Base-by-base conservation (phyloP, 768 basidiomycete genomes). In the Amanita muscaria region DNA sequence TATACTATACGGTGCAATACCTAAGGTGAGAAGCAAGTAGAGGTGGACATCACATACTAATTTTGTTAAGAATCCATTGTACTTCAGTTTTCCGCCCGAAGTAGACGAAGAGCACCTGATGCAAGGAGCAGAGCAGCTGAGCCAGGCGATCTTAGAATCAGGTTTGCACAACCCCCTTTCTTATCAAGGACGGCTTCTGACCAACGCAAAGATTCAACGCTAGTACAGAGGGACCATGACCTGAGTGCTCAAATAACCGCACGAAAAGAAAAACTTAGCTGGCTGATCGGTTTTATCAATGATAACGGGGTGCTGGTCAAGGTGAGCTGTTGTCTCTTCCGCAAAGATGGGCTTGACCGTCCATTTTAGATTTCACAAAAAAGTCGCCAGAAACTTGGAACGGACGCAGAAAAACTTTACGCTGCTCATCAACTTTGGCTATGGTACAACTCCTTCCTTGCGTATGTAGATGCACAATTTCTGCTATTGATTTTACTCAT, bases 271-370 rank as follows among this genome's bases (percentile, higher is more conserved):
- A 69, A 88, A 29, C 65, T 93, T 22, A 79, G 77, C 43, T 89
- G 87, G 73, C 69, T 97, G n/a, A 87, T 94, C 52, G 73, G 72
- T 19, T 94, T 91, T 59, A 86, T 96, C 55, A 87, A 90, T 35
- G 82, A 88, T 42, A 94, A 94, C 59, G 81, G 76, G 0, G 82
- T 83, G 4, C 66, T 93, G 27, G 67, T 66, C 30, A 89, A 87
- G 72, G 90, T 86, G 24, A 51, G 64, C 46, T 15, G 49, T 6
- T 41, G 29, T 18, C 8, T 21, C 44, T 11, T 40, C 31, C 43
- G 10, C 9, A 24, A 40, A 16, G 19, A 12, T 19, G 22, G 27
- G 31, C 15, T 36, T 11, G 40, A 30, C 42, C 44, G 27, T 44
- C 19, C 18, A 34, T 16, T 54, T 6, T 29, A 93, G 89, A 81